Evolutionary conservation across 176 grass and related monocot genomes (phyloP), one percentile per base, ranked within the genome.

Genomic region (Musa beccarii): DNA sequence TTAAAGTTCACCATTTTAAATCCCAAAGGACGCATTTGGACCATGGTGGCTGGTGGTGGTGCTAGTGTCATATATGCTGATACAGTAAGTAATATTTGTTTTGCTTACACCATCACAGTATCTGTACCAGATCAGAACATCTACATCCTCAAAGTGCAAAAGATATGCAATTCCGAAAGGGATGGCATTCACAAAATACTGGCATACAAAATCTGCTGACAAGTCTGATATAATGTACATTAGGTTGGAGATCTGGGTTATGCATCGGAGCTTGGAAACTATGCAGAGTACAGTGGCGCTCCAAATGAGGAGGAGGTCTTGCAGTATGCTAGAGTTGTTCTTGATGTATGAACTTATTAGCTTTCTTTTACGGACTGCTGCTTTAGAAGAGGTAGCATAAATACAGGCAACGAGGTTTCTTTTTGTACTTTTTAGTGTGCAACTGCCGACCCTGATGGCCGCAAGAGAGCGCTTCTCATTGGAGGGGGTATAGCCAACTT

Each of bases 401-500:
- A 22, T 52, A 73, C 14, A 19, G 28, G 17, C 49, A 23, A 26
- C 59, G 25, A 70, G 17, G 12, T 49, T 66, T 72, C 63, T 75
- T 22, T 63, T 14, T 81, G 69, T 73, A 50, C 55, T 49, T 75
- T 28, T 66, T 71, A 97, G 93, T 87, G 84, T 74, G 93, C 80
- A 34, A 93, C 90, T n/a, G 57, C 93, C 24, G 80, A 97, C 85
- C 93, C 93, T 77, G 93, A 97, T 89, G 93, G 90, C 25, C 90
- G 72, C 3, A 97, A 93, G 85, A 89, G 93, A 80, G 93, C 88
- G 29, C 87, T 97, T 59, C 87, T 97, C 71, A 90, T 97, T 3
- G 93, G 93, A 85, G 93, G 93, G 29, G 93, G 93, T 52, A 97
- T 97, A 56, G 93, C 90, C 72, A 97, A 97, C 84, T 97, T 97